Evolutionary conservation across 768 basidiomycete species (phyloP).

Genomic region (Pleurotus citrinopileatus): DNA sequence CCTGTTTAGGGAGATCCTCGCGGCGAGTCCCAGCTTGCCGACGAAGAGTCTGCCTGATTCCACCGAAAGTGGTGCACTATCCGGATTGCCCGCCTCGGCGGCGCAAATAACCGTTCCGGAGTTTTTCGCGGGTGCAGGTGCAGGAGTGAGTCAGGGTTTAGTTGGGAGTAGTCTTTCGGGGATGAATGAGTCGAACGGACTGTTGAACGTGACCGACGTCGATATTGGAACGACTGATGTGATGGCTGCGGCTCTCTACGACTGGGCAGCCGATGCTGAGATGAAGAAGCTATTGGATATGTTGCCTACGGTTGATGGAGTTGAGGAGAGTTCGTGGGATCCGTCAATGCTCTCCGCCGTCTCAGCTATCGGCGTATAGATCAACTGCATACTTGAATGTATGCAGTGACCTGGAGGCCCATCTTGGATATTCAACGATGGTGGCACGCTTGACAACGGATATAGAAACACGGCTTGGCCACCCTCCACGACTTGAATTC

Average conservation of each 20-base stretch:
- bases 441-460: constrained; percentile 7
- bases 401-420: not conserved
- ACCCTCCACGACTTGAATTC: not conserved
- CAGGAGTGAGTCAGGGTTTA: constrained; percentile 6
- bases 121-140: constrained; percentile 20
- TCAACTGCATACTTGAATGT: not conserved
- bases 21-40: constrained; percentile 37
- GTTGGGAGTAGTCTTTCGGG: constrained; percentile 3
- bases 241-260: constrained; percentile 20
- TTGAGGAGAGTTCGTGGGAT: constrained; percentile 6
- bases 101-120: constrained; percentile 14
- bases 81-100: constrained; percentile 18
- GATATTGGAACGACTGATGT: constrained; percentile 23
- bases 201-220: constrained; percentile 17
- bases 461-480: constrained; percentile 7
- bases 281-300: constrained; percentile 62
- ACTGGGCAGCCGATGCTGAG: constrained; percentile 47
- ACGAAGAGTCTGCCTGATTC: constrained; percentile 22
- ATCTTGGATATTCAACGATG: not conserved
- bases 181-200: constrained; percentile 17
- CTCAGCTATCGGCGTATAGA: not conserved
- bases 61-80: constrained; percentile 19
- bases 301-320: constrained; percentile 27
- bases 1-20: constrained; percentile 69
- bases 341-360: constrained; percentile 8